phyloP scores from a whole-genome alignment of 129 eudicot species.

The Artemisia annua region DNA sequence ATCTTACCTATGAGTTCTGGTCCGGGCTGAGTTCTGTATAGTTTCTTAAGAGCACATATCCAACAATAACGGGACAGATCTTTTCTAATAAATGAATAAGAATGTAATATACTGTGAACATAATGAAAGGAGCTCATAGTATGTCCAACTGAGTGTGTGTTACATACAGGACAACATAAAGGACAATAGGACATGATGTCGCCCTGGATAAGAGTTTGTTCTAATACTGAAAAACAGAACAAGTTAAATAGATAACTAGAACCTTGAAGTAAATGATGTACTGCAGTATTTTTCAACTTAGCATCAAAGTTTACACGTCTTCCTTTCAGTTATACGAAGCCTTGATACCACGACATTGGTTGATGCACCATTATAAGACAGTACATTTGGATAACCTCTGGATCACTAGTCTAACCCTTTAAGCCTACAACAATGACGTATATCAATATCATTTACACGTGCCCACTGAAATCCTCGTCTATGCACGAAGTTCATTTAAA shows the following conservation, averaged over 20 bases:
- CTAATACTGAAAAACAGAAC: not conserved
- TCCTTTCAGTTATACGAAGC: not conserved
- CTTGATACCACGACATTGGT: not conserved
- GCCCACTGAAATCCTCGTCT: not conserved
- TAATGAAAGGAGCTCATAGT: not conserved
- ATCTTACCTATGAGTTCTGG: no score
- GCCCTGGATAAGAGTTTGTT: not conserved
- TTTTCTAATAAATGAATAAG: no score
- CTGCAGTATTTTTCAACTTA: not conserved
- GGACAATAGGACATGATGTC: not conserved
- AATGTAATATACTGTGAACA: not conserved
- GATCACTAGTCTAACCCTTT: not conserved
- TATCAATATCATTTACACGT: not conserved
- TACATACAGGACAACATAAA: no score
- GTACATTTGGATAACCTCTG: not conserved
- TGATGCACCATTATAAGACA: slow-evolving; percentile 7
- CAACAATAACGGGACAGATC: no score
- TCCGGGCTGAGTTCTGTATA: no score
- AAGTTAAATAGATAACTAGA: not conserved
- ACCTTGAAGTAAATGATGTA: not conserved
- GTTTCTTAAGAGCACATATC: no score
- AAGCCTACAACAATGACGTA: no score
- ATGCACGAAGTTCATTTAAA: not conserved
- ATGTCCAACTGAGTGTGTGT: not conserved
- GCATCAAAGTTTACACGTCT: not conserved